A percentile compares a stretch with the other conserved stretches of the same genome.
Evolutionary conservation across 1,284 basidiomycete genomes (phyloP).

Genomic region (Moesziomyces parantarcticus): DNA sequence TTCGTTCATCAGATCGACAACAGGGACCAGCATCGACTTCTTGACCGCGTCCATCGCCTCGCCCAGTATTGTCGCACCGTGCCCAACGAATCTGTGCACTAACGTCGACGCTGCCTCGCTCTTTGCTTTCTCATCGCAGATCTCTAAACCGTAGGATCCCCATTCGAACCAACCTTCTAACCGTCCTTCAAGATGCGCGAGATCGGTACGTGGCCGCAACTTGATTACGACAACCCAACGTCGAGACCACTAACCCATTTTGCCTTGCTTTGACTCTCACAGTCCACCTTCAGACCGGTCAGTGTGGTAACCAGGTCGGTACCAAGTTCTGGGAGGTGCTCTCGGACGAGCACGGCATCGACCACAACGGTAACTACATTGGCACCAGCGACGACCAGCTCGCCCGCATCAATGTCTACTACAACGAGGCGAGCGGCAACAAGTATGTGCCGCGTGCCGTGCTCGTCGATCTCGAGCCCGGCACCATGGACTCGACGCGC

Average conservation of each 20-base stretch:
- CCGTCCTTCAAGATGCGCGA: constrained; percentile 51
- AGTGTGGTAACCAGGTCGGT: constrained; percentile 70
- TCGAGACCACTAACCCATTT: constrained; percentile 5
- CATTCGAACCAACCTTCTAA: constrained; percentile 23
- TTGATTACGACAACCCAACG: background rate
- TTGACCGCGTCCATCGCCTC: background rate
- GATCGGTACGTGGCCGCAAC: constrained; percentile 39
- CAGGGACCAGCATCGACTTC: background rate
- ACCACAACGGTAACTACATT: constrained; percentile 87
- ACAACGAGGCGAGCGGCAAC: constrained; percentile 68
- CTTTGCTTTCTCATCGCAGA: background rate
- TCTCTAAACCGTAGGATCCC: constrained; percentile 6
- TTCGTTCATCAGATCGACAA: background rate
- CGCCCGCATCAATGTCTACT: constrained; percentile 80
- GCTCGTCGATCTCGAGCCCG: constrained; percentile 90
- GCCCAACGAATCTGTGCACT: background rate
- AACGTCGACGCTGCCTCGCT: background rate
- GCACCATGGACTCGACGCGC: constrained; percentile 79
- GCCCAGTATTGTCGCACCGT: background rate
- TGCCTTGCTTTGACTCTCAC: constrained; percentile 6
- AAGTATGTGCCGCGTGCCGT: constrained; percentile 94
- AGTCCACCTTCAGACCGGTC: constrained; percentile 68
- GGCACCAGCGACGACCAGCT: constrained; percentile 95
- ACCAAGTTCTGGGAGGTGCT: constrained; percentile 98
- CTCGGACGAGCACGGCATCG: constrained; percentile 97